These are phyloP conservation scores for Pseudocercospora macadamiae DNA, from an alignment of 2,329 filamentous ascomycete genomes.

Conservation along the genomic window DNA sequence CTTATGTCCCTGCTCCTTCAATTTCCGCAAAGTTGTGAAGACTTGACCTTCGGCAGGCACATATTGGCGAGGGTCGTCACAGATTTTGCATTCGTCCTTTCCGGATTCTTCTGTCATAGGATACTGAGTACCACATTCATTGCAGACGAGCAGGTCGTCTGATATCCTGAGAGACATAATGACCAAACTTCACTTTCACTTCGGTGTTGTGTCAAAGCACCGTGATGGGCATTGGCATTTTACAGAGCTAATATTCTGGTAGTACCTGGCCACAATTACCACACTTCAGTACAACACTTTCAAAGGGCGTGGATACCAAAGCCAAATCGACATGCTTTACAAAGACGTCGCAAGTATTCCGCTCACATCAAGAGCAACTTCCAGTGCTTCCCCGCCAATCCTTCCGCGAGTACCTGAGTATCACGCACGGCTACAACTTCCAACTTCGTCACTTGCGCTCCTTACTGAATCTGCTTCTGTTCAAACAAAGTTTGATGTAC, in stretches of 20 bases:
- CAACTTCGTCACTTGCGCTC: too few species aligned
- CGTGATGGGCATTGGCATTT: not conserved
- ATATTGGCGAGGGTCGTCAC: conserved; percentile 69
- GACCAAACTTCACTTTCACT: not conserved
- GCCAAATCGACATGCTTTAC: not conserved
- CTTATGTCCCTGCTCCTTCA: conserved; percentile 42
- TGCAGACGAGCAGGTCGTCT: conserved; percentile 60
- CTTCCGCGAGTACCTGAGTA: too few species aligned
- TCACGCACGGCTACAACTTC: too few species aligned
- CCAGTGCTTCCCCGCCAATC: too few species aligned
- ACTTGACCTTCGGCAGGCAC: conserved; percentile 64
- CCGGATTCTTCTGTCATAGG: conserved; percentile 52
- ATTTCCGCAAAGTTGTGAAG: conserved; percentile 62
- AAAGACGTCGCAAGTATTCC: not conserved
- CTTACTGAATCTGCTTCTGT: too few species aligned
- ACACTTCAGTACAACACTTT: not conserved
- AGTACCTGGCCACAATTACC: not conserved
- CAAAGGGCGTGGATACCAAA: not conserved
- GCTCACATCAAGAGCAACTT: not conserved
- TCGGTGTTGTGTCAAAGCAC: not conserved
- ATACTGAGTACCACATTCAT: conserved; percentile 70
- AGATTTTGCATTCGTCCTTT: conserved; percentile 65
- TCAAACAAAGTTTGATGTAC: too few species aligned
- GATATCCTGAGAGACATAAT: not conserved
- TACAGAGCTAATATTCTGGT: not conserved